Conservation (phyloP, 176 grass and related monocot genomes). For the Eragrostis curvula region DNA sequence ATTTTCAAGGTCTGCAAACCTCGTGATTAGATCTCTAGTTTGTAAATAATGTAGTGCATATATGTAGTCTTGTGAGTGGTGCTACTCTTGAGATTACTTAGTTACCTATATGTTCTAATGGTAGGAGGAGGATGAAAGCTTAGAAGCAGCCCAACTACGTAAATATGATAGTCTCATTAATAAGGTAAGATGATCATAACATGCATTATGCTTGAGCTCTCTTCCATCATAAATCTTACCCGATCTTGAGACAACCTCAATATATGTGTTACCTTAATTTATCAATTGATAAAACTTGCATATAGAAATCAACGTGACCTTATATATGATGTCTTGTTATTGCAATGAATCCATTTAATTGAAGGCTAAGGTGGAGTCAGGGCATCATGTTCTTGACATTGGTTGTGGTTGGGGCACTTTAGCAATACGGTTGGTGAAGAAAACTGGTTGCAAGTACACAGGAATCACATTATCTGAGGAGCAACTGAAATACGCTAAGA, state of each 20-base stretch:
- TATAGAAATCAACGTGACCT: not conserved
- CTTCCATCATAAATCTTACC: too few species aligned
- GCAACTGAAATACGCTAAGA: slow-evolving; percentile 66
- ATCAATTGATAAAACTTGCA: not conserved
- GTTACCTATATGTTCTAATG: slow-evolving; percentile 27
- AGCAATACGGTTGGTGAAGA: slow-evolving; percentile 75
- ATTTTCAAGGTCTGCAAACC: slow-evolving; percentile 61
- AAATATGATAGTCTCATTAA: slow-evolving; percentile 76
- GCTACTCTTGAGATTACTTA: not conserved
- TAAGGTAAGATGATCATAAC: slow-evolving; percentile 51
- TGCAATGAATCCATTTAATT: not conserved
- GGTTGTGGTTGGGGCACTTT: slow-evolving; percentile 83
- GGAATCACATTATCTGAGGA: slow-evolving; percentile 86
- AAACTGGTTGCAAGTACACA: slow-evolving; percentile 88
- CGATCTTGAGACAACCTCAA: not conserved
- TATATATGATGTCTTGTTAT: slow-evolving; percentile 13
- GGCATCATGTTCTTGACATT: slow-evolving; percentile 92
- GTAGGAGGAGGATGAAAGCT: slow-evolving; percentile 71
- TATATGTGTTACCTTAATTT: not conserved
- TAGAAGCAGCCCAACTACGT: slow-evolving; percentile 64
- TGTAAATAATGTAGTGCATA: slow-evolving; percentile 45
- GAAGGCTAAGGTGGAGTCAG: slow-evolving; percentile 73
- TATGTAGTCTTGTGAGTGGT: slow-evolving; percentile 21
- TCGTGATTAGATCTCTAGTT: not conserved
- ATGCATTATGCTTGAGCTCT: not conserved